Evolutionary conservation across 2,329 filamentous ascomycete species (phyloP), one percentile per base, ranked within the genome.

Genomic region (Thielaviopsis punctulata): DNA sequence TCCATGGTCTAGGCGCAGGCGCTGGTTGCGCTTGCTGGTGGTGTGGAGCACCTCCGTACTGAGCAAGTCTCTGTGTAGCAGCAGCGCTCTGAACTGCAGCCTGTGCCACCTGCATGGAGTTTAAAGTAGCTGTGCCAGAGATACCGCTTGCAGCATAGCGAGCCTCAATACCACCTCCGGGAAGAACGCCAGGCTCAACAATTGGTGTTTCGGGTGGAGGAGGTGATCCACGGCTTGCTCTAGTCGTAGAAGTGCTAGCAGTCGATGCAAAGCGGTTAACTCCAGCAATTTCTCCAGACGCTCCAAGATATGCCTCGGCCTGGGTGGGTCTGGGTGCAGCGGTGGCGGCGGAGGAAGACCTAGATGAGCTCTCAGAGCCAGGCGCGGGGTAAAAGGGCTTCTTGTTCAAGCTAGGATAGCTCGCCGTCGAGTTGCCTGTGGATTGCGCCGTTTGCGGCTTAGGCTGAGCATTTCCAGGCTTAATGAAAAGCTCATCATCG

Each of bases 191-290:
- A 1, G 84, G 85, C 41, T 83, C 84, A 25, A 84, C 76, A 56
- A 90, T 75, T 27, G 92, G 87, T 0, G 92, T 96, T 64, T 96
- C 90, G 8, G 92, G 92, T 1, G 92, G 92, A 4, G 92, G 90
- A 4, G 92, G 92, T 24, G 90, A 96, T 44, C 92, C 92, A 59
- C 92, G 78, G 62, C 85, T 89, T 19, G 92, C 92, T 58, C 86
- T 80, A 2, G 90, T 95, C 1, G 92, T 98, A 2, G 89, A 94
- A 12, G 82, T 94, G 0, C 92, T 96, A 13, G 90, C 88, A 7
- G 86, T 94, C 2, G 90, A 95, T 10, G 75, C 73, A 58, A 80
- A 79, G 45, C 79, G 73, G 60, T 77, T 80, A 57, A 82, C 73
- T 18, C 53, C 53, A 25, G 69, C 69, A 49, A 60, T 67, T n/a